phyloP scores from a whole-genome alignment of 1,284 basidiomycete genomes.

The Irpex lacteus region DNA sequence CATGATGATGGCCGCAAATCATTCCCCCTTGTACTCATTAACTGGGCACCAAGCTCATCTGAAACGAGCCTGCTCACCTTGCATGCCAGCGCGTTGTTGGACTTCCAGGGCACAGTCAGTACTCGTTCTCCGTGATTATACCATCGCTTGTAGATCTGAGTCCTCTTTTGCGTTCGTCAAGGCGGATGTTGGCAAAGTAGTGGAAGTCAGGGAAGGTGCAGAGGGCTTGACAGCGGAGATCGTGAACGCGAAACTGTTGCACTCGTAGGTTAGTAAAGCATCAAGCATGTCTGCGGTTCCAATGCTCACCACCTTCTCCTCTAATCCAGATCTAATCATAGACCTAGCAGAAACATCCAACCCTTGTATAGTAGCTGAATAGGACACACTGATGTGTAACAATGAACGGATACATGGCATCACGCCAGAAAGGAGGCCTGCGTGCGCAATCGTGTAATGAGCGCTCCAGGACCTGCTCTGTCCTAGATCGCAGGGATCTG shows the following conservation, averaged over 20 bases:
- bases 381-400: no score
- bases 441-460: no score
- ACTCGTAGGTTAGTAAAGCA: conserved; percentile 4
- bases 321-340: neutral
- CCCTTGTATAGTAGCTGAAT: no score
- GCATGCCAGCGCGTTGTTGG: conserved; percentile 78
- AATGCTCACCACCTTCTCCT: neutral
- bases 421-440: no score
- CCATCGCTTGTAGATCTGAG: neutral
- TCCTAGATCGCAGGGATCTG: no score
- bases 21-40: conserved; percentile 81
- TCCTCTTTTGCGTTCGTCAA: conserved; percentile 29
- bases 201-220: conserved; percentile 79
- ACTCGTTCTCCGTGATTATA: conserved; percentile 21
- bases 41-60: conserved; percentile 79
- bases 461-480: no score
- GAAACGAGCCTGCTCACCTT: conserved; percentile 79
- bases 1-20: conserved; percentile 85
- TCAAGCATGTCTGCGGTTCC: neutral
- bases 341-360: neutral
- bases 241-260: conserved; percentile 63
- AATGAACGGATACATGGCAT: no score
- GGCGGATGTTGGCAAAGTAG: conserved; percentile 72
- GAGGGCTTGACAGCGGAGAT: conserved; percentile 74
- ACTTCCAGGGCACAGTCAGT: conserved; percentile 73